Evolutionary conservation across 169 alveolate species (phyloP), one percentile per base, ranked within the genome.

Genomic region (Plasmodium malariae): DNA sequence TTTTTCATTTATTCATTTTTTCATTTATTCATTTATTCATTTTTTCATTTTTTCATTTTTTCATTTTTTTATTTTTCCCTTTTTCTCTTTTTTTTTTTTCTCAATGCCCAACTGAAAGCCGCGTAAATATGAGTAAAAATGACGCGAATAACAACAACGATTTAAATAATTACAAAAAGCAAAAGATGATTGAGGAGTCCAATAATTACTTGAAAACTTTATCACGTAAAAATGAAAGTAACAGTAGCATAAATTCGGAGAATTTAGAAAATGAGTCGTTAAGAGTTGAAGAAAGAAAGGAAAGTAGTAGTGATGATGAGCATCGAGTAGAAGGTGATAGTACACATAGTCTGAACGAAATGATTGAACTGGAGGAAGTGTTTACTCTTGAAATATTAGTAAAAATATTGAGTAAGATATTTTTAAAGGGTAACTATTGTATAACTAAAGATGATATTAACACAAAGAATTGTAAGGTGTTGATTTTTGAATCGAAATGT

Each of bases 361-460:
- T 26, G 63, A 68, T 83, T 24, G 40, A 83, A 30, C 40, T 83
- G 1, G 86, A 83, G 21, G 86, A 83, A 54, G 71, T 83, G 1
- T 83, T 83, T 60, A 69, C 91, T 28, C 86, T 83, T 72, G 91
- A 68, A 68, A 83, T 57, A 30, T 69, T 83, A 19, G 55, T 83
- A 57, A 67, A 83, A 36, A 83, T 83, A 67, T 55, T 69, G 32
- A 83, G 85, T 60, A 83, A 69, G 30, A 83, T 83, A 3, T 69
- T 65, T 59, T 34, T 83, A 12, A 83, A 83, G 45, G 72, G 86
- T 55, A 67, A 83, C 19, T 69, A 83, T 48, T 49, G 72, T 59
- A 55, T 83, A 65, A 83, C 83, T 43, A 69, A 83, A 32, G 85
- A 69, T 12, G 91, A 83, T 60, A 83, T 83, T 26, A 83, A 69